Conservation (phyloP, 371 early-diverging fungal genomes). For the Mucor racemosus region DNA sequence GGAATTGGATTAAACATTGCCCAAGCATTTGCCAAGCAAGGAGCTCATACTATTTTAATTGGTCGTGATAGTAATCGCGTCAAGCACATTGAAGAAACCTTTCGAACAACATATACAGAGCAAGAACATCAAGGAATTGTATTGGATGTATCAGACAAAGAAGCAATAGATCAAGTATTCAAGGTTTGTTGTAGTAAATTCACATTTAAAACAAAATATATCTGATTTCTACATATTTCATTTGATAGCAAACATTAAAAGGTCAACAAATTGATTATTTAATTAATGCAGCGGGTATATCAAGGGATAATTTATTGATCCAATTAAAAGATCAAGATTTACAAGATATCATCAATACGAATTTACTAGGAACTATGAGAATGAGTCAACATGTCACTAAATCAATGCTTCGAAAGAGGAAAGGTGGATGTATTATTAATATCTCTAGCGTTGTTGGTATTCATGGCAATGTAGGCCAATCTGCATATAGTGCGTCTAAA, state of each 20-base stretch:
- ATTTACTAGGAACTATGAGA: conserved; percentile 77
- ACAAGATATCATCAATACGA: conserved; percentile 62
- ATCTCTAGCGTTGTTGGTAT: conserved; percentile 82
- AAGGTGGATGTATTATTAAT: conserved; percentile 82
- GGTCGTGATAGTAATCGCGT: conserved; percentile 61
- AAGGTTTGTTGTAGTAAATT: conserved; percentile 24
- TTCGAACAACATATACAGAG: conserved; percentile 25
- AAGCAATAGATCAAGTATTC: conserved; percentile 40
- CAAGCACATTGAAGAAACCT: conserved; percentile 31
- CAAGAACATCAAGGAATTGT: conserved; percentile 46
- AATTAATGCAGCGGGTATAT: conserved; percentile 73
- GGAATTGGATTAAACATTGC: conserved; percentile 78
- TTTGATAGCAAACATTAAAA: conserved; percentile 31
- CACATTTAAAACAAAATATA: too few species aligned
- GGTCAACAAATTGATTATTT: conserved; percentile 51
- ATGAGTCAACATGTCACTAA: conserved; percentile 61
- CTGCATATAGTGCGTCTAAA: conserved; percentile 84
- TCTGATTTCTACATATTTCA: too few species aligned
- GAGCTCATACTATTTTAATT: conserved; percentile 60
- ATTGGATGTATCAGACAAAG: conserved; percentile 53
- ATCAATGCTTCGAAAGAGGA: conserved; percentile 59
- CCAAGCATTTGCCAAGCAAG: conserved; percentile 60
- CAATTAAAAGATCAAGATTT: conserved; percentile 54
- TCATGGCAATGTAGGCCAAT: conserved; percentile 79
- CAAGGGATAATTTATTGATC: conserved; percentile 61